Evolutionary conservation across 2,329 filamentous ascomycete species (phyloP), one percentile per base, ranked within the genome.

Genomic region (Aspergillus sp.): DNA sequence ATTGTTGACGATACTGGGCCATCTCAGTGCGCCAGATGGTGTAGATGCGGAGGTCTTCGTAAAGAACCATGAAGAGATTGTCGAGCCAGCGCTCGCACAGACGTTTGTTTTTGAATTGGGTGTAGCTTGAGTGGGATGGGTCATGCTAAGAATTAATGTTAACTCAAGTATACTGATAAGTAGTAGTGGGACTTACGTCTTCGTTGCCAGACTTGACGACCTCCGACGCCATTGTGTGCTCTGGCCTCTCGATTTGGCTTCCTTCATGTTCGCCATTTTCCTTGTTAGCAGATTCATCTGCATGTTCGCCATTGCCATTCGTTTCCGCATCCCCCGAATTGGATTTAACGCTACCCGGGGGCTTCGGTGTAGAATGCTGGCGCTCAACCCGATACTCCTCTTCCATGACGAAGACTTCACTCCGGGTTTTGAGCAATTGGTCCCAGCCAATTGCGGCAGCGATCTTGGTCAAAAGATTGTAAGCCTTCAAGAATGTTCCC

Each of bases 11-110:
- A 65, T 90, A 96, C 66, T 97, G 91, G 0, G 90, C 88, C 82
- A 97, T 93, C 67, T 98, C 93, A 0, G 93, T 97, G 48, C 93
- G 85, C 93, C 93, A 98, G 68, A 98, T 98, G 10, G 93, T 98
- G 75, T 98, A 98, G 41, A 98, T 91, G 44, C 93, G 88, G 15
- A 98, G 79, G 63, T 98, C 93, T 68, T 98, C 93, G 67, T 98
- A 98, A 2, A 98, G 79, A 0, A 97, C 93, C 93, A 98, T 98
- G 74, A 98, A 98, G 19, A 98, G 79, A 61, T 95, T 97, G 70
- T 98, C 93, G 2, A 98, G 80, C 93, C 93, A 98, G 58, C 93
- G 84, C 70, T 98, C 93, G 63, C 93, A 98, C 1, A 98, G 81
- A 1, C 93, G 85, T 74, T 98, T 98, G 70, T 96, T 95, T 66